Evolutionary conservation across 2,329 filamentous ascomycete genomes (phyloP).

Genomic region (Cytospora paraplurivora): DNA sequence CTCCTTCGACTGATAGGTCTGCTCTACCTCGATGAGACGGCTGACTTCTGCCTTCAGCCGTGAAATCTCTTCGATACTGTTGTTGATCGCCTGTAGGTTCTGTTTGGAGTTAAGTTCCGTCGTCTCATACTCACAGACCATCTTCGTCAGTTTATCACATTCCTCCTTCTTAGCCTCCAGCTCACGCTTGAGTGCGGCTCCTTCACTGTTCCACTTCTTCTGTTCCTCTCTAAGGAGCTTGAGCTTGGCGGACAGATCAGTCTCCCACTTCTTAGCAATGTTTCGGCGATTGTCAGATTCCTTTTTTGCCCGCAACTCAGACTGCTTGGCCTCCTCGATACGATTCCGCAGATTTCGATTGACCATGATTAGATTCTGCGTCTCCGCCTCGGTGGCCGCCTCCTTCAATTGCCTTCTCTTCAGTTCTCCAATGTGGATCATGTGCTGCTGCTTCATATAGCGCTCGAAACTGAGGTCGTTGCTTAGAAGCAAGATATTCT

Average conservation of each 20-base stretch:
- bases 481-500: conserved; percentile 73
- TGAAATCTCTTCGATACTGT: conserved; percentile 62
- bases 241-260: conserved; percentile 67
- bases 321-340: conserved; percentile 71
- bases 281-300: conserved; percentile 72
- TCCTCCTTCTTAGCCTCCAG: conserved; percentile 61
- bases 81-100: conserved; percentile 63
- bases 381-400: conserved; percentile 78
- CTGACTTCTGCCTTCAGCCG: conserved; percentile 60
- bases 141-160: conserved; percentile 62
- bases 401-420: conserved; percentile 74
- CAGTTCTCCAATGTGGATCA: conserved; percentile 78
- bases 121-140: conserved; percentile 70
- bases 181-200: conserved; percentile 58
- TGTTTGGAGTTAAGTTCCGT: conserved; percentile 66
- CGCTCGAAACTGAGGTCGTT: conserved; percentile 84
- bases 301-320: conserved; percentile 69
- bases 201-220: conserved; percentile 63
- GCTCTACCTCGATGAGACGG: conserved; percentile 61
- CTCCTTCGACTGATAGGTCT: conserved; percentile 66
- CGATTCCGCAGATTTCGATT: conserved; percentile 74
- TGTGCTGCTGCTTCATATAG: conserved; percentile 81
- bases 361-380: conserved; percentile 75
- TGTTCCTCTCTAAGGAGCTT: conserved; percentile 69
- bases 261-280: conserved; percentile 77